These are phyloP conservation scores for Sclerotinia trifoliorum DNA, from an alignment of 2,329 filamentous ascomycete species.

Conservation along the genomic window DNA sequence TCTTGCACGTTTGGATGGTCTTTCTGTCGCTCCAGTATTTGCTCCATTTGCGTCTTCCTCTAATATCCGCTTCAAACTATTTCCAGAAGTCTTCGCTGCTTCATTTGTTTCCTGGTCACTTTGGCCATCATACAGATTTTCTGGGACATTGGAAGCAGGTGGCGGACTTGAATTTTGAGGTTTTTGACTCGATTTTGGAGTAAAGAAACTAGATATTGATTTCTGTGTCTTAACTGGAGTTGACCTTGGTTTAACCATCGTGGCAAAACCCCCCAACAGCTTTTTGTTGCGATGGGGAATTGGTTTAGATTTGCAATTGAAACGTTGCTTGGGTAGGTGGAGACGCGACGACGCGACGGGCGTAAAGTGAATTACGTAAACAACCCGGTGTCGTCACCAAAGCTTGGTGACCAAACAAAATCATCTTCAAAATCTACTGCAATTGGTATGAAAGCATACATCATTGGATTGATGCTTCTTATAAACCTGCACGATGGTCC, in stretches of 20 bases:
- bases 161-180: conserved; percentile 38
- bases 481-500: no score
- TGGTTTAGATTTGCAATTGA: background rate
- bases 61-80: conserved; percentile 50
- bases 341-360: conserved; percentile 19
- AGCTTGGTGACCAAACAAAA: no score
- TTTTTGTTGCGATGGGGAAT: background rate
- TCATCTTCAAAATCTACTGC: no score
- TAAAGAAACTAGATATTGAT: conserved; percentile 85
- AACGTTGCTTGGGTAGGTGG: background rate
- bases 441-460: no score
- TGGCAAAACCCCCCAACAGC: background rate
- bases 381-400: background rate
- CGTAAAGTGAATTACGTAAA: conserved; percentile 23
- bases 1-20: conserved; percentile 48
- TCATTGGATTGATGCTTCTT: no score
- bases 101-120: conserved; percentile 31
- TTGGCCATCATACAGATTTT: conserved; percentile 36
- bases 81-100: conserved; percentile 25
- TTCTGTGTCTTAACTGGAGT: conserved; percentile 58
- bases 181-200: conserved; percentile 47
- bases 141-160: conserved; percentile 26
- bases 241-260: conserved; percentile 33
- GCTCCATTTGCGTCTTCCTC: conserved; percentile 48
- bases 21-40: conserved; percentile 43